Percentiles rank a stretch among this genome's conserved stretches.
Conservation (phyloP, 331 rosid genomes). For the Malus hybrid region DNA sequence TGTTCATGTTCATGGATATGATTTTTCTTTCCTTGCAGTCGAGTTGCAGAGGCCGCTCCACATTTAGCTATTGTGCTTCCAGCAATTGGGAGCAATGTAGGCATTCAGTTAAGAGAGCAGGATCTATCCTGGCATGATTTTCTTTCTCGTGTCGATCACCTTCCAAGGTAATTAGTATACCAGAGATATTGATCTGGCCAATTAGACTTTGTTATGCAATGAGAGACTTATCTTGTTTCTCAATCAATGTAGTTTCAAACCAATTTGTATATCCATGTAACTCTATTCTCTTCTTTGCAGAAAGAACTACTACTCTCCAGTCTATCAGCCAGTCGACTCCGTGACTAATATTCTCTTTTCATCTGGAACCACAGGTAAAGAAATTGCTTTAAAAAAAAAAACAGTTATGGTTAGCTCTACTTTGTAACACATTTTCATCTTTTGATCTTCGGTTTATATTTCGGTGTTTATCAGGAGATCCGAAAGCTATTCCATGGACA, state of each 20-base stretch:
- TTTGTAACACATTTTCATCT: neutral
- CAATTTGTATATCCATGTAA: neutral
- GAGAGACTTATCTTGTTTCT: neutral
- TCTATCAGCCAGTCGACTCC: slow-evolving; percentile 51
- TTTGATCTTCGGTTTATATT: slow-evolving; percentile 6
- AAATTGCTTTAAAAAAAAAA: neutral
- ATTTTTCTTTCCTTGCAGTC: slow-evolving; percentile 31
- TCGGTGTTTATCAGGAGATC: slow-evolving; percentile 53
- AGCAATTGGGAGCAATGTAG: slow-evolving; percentile 44
- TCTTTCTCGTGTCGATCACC: slow-evolving; percentile 39
- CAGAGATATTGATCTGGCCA: neutral
- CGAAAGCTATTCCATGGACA: slow-evolving; percentile 96
- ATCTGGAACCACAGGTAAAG: slow-evolving; percentile 90
- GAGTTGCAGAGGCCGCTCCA: slow-evolving; percentile 59
- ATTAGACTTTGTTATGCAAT: neutral
- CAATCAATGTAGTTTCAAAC: neutral
- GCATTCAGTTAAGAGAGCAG: slow-evolving; percentile 45
- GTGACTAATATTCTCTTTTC: slow-evolving; percentile 83
- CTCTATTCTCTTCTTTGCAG: slow-evolving; percentile 34
- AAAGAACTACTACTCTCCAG: slow-evolving; percentile 41
- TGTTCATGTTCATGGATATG: slow-evolving; percentile 1
- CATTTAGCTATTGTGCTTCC: slow-evolving; percentile 48
- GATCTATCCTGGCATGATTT: slow-evolving; percentile 70
- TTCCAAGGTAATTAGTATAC: slow-evolving; percentile 35
- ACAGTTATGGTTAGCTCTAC: neutral